A percentile compares a stretch with the other conserved stretches of the same genome.
phyloP scores from a whole-genome alignment of 768 basidiomycete species.

The Inosperma sp. region DNA sequence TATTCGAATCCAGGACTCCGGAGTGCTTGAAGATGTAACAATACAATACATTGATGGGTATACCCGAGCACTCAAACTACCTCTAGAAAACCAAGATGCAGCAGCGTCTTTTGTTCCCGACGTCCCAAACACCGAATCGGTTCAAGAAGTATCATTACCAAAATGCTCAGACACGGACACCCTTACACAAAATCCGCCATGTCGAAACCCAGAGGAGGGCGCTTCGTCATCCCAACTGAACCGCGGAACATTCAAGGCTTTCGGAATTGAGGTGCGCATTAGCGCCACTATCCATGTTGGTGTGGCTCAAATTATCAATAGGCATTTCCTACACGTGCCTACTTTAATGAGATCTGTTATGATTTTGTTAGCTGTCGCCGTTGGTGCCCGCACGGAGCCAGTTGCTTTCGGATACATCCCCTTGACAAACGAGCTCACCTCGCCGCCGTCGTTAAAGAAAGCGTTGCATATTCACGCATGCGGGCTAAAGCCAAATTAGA shows the following conservation, averaged over 20 bases:
- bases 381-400: conserved; percentile 18
- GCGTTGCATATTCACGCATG: conserved; percentile 7
- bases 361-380: conserved; percentile 21
- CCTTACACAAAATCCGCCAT: neutral
- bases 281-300: neutral
- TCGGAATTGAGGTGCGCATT: conserved; percentile 21
- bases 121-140: too few species aligned
- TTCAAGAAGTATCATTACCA: too few species aligned
- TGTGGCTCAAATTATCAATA: conserved; percentile 11
- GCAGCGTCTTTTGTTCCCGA: too few species aligned
- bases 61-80: too few species aligned
- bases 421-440: conserved; percentile 16
- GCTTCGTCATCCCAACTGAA: neutral
- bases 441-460: conserved; percentile 8
- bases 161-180: neutral
- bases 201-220: neutral
- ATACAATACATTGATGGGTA: too few species aligned
- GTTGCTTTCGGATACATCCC: conserved; percentile 31
- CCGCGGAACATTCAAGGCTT: conserved; percentile 19
- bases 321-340: conserved; percentile 29
- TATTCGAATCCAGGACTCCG: neutral
- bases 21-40: too few species aligned
- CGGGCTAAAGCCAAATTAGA: conserved; percentile 1
- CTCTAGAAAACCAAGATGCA: too few species aligned
- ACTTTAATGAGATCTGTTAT: conserved; percentile 28